Base-by-base conservation (phyloP, 2,329 filamentous ascomycete species). In the Blumeria graminis region DNA sequence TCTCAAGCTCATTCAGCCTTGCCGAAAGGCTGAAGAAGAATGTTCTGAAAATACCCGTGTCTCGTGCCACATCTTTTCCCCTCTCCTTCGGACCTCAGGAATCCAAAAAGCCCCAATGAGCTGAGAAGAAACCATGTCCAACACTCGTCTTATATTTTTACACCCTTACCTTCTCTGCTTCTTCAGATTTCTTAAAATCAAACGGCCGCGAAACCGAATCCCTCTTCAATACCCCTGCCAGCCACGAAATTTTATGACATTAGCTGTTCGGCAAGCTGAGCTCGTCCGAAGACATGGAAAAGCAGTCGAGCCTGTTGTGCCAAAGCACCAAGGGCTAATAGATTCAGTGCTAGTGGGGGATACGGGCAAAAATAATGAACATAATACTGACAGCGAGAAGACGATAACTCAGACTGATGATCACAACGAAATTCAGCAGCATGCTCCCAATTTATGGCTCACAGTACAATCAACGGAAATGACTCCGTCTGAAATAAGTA, bases 121-220 rank as follows among this genome's bases (percentile, higher is more conserved):
- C 22, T 28, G 22, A 28, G 22, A 28, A 28, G 22, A 11, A 53
- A 57, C 35, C 32, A 86, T 86, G 78, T 74, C 80, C 60, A 72
- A 76, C 28, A 70, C 72, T 58, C 74, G 81, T 63, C 71, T 86
- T 58, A 76, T 77, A 14, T 85, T 85, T 63, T 71, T 86, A 16
- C 85, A 84, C 62, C 81, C 82, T 50, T 78, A 80, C 61, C 68
- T 85, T 56, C 76, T 82, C 67, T 77, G 80, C 56, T 71, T 74
- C 14, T 66, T 74, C 60, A 71, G 74, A 60, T 62, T 66, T 60
- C 64, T 68, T 68, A 65, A 77, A 68, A 65, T 71, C 67, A 43
- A 69, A 56, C 60, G 61, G 59, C 59, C 61, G 65, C 61, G 64
- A 61, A 63, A 61, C 38, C 58, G 56, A 58, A 50, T 55, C 55